A percentile compares a stretch with the other conserved stretches of the same genome.
These are phyloP conservation scores for Trypanosoma brucei DNA, from an alignment of 208 protist species.

Conservation along the genomic window DNA sequence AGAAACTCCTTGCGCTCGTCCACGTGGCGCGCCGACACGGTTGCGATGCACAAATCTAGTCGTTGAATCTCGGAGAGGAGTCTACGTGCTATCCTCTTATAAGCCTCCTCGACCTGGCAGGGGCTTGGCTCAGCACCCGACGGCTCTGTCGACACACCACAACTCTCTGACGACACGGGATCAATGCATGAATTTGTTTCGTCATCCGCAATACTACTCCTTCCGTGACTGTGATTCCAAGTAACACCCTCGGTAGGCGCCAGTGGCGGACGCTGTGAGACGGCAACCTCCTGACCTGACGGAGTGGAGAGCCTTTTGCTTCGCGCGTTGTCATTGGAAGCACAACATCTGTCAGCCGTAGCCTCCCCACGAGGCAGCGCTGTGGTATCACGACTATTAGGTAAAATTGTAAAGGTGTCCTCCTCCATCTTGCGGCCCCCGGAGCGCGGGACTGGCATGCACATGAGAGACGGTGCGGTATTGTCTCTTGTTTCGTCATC, in stretches of 20 bases:
- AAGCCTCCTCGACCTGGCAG: slow-evolving; percentile 11
- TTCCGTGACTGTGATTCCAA: neutral
- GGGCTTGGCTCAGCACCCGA: neutral
- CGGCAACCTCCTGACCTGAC: neutral
- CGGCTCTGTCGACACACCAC: neutral
- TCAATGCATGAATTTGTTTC: neutral
- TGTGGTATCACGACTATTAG: slow-evolving; percentile 5
- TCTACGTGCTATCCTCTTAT: slow-evolving; percentile 9
- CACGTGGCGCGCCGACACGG: slow-evolving; percentile 6
- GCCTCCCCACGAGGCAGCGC: slow-evolving; percentile 8
- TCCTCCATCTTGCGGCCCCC: neutral
- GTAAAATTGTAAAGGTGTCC: neutral
- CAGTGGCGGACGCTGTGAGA: neutral
- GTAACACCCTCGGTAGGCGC: neutral
- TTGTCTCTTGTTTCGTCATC: slow-evolving; percentile 6
- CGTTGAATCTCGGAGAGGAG: slow-evolving; percentile 13
- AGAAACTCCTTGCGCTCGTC: slow-evolving; percentile 11
- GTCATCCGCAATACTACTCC: neutral
- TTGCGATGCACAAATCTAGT: slow-evolving; percentile 6
- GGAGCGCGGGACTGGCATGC: neutral
- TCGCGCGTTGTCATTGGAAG: neutral
- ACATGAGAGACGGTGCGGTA: neutral
- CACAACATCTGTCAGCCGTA: neutral
- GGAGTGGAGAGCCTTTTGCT: neutral
- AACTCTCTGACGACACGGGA: neutral